Base-by-base conservation (phyloP, 1,139 yeast genomes). In the Pichia sp. region DNA sequence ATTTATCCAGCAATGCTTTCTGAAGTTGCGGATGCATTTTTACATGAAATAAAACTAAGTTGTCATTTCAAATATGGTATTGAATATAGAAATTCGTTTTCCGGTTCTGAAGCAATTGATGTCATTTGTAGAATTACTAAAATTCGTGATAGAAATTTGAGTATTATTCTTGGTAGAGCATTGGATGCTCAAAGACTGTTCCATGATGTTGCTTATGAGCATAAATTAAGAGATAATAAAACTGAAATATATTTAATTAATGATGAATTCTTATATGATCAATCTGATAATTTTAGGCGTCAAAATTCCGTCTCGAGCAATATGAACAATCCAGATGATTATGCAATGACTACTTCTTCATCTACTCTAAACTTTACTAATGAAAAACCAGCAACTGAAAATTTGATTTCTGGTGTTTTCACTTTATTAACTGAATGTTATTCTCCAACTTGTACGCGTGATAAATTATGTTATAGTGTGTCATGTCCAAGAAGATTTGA, bases 401-500 rank as follows among this genome's bases (percentile, higher is more conserved):
- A 52, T n/a, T 55, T 74, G 1, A 88, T 86, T 11, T 86, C 86
- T 61, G 98, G 98, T 52, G 95, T 91, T 5, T 93, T 91, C 60
- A 89, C 96, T 1, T 68, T 91, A 35, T 68, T 91, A 49, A 86
- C 97, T 0, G 96, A 89, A 55, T 91, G 98, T 64, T 91, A 91
- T 58, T 88, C 96, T 0, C 95, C 98, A 27, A 91, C 98, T 0
- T 91, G 98, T 65, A 82, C 95, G 5, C 69, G 95, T 42, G 94
- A 87, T 57, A 72, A 77, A 28, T 68, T 91, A 33, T 91, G 98
- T 64, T 91, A 91, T 63, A 84, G 95, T 41, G 89, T 91, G 52
- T 94, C 96, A n/a, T 91, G 98, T 65, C 98, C 98, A 10, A 75
- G 96, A 52, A 75, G 98, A 51, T 68, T 91, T 38, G 98, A 91